Percentiles rank a stretch among this genome's conserved stretches.
Conservation (phyloP, 805 yeast species). For the Candida dajiaensis region DNA sequence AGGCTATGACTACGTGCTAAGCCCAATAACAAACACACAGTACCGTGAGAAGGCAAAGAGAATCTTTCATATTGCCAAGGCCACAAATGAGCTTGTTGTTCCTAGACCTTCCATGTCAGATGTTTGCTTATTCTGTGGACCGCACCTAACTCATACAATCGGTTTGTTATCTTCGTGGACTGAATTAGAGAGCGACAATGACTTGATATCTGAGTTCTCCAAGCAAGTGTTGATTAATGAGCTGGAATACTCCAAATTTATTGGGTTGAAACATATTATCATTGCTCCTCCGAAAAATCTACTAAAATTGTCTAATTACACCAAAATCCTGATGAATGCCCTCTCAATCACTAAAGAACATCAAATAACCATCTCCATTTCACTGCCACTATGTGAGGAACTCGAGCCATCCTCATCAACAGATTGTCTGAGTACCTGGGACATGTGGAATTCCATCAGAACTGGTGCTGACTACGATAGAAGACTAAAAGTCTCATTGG, state of each 20-base stretch:
- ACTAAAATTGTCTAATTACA: constrained; percentile 43
- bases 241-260: constrained; percentile 48
- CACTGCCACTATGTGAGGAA: constrained; percentile 47
- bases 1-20: constrained; percentile 48
- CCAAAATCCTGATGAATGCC: constrained; percentile 35
- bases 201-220: constrained; percentile 44
- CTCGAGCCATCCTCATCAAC: constrained; percentile 22
- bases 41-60: constrained; percentile 39
- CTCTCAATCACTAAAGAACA: constrained; percentile 25
- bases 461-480: constrained; percentile 46
- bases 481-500: constrained; percentile 65
- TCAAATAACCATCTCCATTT: constrained; percentile 33
- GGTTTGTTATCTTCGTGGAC: constrained; percentile 65
- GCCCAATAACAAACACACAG: constrained; percentile 48
- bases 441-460: constrained; percentile 64
- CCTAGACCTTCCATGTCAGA: constrained; percentile 38
- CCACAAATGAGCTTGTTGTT: constrained; percentile 23
- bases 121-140: constrained; percentile 37
- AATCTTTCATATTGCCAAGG: constrained; percentile 31
- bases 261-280: constrained; percentile 50
- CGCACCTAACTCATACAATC: constrained; percentile 36
- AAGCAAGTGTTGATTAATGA: constrained; percentile 54
- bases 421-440: constrained; percentile 62
- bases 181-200: constrained; percentile 54
- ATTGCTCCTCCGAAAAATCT: constrained; percentile 62